Evolutionary conservation across 192 early-diverging fungal species (phyloP), one percentile per base, ranked within the genome.

Genomic region (Diversispora eburnea): DNA sequence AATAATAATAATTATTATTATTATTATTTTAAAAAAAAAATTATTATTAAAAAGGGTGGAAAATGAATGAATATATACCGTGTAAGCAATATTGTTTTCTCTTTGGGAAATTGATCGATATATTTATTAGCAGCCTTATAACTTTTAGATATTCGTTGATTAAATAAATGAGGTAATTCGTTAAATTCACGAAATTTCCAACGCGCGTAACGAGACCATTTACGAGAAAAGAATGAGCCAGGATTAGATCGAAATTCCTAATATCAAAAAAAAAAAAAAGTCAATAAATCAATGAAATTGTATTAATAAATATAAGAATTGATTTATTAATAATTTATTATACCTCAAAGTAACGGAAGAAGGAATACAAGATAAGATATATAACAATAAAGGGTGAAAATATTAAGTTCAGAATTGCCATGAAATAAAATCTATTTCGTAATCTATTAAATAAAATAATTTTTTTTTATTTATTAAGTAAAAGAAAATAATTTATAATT

Each of bases 161-260:
- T 79, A 77, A 98, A 96, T 19, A 91, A 70, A 78, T 99, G 95
- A 0, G 96, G 94, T 19, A 98, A 84, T 77, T 99, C 98, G 80
- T 99, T 98, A 76, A 98, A 98, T 81, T 98, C 95, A 64, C 97
- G 89, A 72, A 98, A 93, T 78, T 92, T 93, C 94, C 93, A 98
- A 41, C 85, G 83, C 4, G 97, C 97, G 65, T 92, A 86, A 8
- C 90, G 90, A 0, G 95, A 89, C 70, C 95, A 99, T 8, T 85
- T 83, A 46, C 98, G 88, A 19, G 91, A 90, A 9, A 86, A 88
- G 48, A 98, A 80, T 22, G 88, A 83, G 25, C 91, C 86, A 0
- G 98, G 98, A 70, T 96, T 93, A 74, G 87, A 87, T 74, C 90
- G 81, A 73, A 85, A 89, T 72, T 90, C 90, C 91, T 93, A 79